Conservation (phyloP, 305 asterid species). For the Withania somnifera region DNA sequence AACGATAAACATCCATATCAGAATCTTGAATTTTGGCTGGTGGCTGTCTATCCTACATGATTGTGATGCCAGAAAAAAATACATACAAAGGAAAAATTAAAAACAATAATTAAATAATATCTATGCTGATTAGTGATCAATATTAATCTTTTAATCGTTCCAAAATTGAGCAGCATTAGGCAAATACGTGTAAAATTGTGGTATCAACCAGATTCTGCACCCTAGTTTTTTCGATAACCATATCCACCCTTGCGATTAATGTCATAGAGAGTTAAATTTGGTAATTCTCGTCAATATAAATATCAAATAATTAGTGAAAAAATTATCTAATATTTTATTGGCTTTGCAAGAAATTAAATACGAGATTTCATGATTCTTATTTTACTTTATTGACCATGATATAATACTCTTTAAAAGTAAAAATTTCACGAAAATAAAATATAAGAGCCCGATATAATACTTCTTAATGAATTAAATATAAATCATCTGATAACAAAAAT, state of each 20-base stretch:
- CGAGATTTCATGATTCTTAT: too few species aligned
- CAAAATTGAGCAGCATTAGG: background rate
- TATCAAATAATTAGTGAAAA: too few species aligned
- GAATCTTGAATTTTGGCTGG: constrained; percentile 34
- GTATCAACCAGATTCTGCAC: background rate
- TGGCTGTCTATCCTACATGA: constrained; percentile 32
- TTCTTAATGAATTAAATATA: background rate
- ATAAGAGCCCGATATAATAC: background rate
- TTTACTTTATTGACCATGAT: too few species aligned
- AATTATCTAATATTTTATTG: too few species aligned
- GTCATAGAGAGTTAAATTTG: too few species aligned
- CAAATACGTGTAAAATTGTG: background rate
- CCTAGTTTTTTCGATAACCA: too few species aligned
- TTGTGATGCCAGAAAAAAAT: constrained; percentile 6
- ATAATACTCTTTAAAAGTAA: too few species aligned
- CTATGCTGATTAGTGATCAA: background rate
- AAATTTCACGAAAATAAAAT: background rate
- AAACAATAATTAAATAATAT: too few species aligned
- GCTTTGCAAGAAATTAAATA: too few species aligned
- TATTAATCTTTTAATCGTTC: background rate
- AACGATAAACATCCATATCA: background rate
- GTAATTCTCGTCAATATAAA: too few species aligned
- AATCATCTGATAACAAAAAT: background rate
- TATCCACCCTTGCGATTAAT: too few species aligned
- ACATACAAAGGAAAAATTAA: background rate